Evolutionary conservation across 1,139 yeast species (phyloP).

Genomic region (Suhomyces kunorum): DNA sequence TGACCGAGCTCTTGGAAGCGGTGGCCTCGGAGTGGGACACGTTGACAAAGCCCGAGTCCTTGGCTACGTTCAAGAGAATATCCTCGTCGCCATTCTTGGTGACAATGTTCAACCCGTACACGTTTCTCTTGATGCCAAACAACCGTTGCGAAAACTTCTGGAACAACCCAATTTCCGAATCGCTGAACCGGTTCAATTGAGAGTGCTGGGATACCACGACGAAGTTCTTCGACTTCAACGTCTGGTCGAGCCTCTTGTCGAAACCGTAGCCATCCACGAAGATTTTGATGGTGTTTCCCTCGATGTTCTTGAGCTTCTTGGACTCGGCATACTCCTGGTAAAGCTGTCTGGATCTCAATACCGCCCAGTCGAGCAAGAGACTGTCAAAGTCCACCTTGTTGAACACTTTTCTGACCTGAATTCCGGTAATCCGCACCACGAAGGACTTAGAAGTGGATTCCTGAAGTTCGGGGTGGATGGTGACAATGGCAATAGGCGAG

Average conservation of each 20-base stretch:
- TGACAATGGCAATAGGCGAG: conserved; percentile 64
- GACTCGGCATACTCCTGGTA: conserved; percentile 31
- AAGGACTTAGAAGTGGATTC: conserved; percentile 39
- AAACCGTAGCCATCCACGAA: conserved; percentile 52
- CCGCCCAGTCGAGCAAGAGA: conserved; percentile 62
- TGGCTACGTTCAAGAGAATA: conserved; percentile 18
- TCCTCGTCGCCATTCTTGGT: conserved; percentile 16
- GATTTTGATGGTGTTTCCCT: conserved; percentile 38
- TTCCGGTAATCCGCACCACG: conserved; percentile 53
- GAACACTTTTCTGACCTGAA: conserved; percentile 68
- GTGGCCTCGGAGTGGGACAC: conserved; percentile 2
- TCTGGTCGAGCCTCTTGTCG: conserved; percentile 40
- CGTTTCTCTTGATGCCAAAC: conserved; percentile 48
- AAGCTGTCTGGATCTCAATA: conserved; percentile 48
- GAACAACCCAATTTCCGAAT: conserved; percentile 27
- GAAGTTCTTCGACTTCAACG: conserved; percentile 34
- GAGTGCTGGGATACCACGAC: conserved; percentile 21
- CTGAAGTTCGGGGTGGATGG: conserved; percentile 42
- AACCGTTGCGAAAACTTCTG: conserved; percentile 28
- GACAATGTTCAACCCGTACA: conserved; percentile 47
- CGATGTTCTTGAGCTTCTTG: conserved; percentile 23
- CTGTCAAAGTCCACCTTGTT: conserved; percentile 60
- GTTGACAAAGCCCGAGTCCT: conserved; percentile 13
- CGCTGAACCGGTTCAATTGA: conserved; percentile 34
- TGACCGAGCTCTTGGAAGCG: conserved; percentile 2